Percentiles rank a stretch among this genome's conserved stretches.
Conservation (phyloP, 495 filamentous ascomycete genomes). For the Tuber borchii region DNA sequence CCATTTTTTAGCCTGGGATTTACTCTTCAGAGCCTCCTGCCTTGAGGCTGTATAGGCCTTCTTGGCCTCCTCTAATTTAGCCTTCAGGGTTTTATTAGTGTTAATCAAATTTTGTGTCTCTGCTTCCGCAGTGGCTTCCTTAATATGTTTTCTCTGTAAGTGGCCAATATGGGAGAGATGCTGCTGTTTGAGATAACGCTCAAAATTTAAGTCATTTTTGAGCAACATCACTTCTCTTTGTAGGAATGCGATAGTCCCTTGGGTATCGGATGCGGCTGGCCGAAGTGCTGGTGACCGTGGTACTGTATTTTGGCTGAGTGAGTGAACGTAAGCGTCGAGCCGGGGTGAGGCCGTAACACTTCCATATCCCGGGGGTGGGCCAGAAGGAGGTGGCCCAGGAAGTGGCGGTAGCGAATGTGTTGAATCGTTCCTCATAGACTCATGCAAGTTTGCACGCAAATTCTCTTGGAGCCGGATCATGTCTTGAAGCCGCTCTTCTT, state of each 20-base stretch:
- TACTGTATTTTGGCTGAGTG: slow-evolving; percentile 41
- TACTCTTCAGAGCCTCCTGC: slow-evolving; percentile 58
- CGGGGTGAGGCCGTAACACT: slow-evolving; percentile 42
- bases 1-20: slow-evolving; percentile 62
- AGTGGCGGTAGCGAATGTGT: slow-evolving; percentile 30
- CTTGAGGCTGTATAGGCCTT: slow-evolving; percentile 56
- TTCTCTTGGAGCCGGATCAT: slow-evolving; percentile 51
- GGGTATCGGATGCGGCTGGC: slow-evolving; percentile 41
- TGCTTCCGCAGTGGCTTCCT: slow-evolving; percentile 62
- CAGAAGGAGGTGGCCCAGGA: slow-evolving; percentile 44
- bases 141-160: slow-evolving; percentile 59
- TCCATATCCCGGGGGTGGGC: slow-evolving; percentile 35
- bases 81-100: slow-evolving; percentile 61
- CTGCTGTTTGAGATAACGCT: slow-evolving; percentile 68
- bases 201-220: slow-evolving; percentile 68
- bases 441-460: slow-evolving; percentile 50
- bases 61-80: slow-evolving; percentile 62
- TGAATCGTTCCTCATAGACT: slow-evolving; percentile 41
- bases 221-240: slow-evolving; percentile 61
- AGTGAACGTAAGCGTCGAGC: slow-evolving; percentile 45
- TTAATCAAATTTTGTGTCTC: slow-evolving; percentile 70
- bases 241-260: slow-evolving; percentile 52
- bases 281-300: slow-evolving; percentile 44
- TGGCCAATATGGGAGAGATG: slow-evolving; percentile 69
- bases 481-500: slow-evolving; percentile 51